A percentile compares a stretch with the other conserved stretches of the same genome.
Evolutionary conservation across 352 stramenopile species (phyloP).

Genomic region (Achlya hypogyna): DNA sequence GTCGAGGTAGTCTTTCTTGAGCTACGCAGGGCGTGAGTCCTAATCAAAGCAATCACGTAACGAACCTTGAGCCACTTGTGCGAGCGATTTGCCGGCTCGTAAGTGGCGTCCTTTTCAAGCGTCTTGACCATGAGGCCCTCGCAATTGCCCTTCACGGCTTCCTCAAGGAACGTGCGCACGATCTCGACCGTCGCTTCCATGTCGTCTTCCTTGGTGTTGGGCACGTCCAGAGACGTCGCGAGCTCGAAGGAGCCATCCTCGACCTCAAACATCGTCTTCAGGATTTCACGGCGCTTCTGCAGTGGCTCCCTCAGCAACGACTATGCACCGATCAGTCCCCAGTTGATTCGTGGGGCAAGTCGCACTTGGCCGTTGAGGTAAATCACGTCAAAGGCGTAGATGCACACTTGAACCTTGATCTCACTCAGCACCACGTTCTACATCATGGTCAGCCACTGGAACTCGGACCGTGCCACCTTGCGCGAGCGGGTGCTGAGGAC

Average conservation of each 20-base stretch:
- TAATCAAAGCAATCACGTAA: not conserved
- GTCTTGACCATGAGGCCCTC: conserved; percentile 99
- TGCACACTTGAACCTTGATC: conserved; percentile 86
- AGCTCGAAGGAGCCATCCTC: conserved; percentile 93
- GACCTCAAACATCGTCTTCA: conserved; percentile 89
- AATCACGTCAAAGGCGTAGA: conserved; percentile 99
- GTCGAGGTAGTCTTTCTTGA: conserved; percentile 99
- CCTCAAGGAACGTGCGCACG: conserved; percentile 92
- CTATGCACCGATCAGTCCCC: conserved; percentile 21
- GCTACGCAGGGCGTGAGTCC: conserved; percentile 16
- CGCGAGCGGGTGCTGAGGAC: conserved; percentile 95
- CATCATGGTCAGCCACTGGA: not conserved
- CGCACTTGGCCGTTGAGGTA: conserved; percentile 90
- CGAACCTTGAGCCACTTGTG: conserved; percentile 97
- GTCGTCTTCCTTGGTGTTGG: conserved; percentile 67
- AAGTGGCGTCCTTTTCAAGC: conserved; percentile 93
- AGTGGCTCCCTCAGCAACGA: conserved; percentile 89
- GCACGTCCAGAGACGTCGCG: conserved; percentile 85
- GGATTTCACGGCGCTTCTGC: conserved; percentile 81
- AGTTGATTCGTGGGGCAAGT: not conserved
- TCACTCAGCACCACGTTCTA: conserved; percentile 78
- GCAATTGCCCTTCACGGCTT: conserved; percentile 89
- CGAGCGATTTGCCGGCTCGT: conserved; percentile 95
- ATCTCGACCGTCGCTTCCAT: conserved; percentile 79
- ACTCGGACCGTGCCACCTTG: conserved; percentile 48